Percentiles rank a stretch among this genome's conserved stretches.
Conservation (phyloP, 352 stramenopile genomes). For the Globisporangium nagaii region DNA sequence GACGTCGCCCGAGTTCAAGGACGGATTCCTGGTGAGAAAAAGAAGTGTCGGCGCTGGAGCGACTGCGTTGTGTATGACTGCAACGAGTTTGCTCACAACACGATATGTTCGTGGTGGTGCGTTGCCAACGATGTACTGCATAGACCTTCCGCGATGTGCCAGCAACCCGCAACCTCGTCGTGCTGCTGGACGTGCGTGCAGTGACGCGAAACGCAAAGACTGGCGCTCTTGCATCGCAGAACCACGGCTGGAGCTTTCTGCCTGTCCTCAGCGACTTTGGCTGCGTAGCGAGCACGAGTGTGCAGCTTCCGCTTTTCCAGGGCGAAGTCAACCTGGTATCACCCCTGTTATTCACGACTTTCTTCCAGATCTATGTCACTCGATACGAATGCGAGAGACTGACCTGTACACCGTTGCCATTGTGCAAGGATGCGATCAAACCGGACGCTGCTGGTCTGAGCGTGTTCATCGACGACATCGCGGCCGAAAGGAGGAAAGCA, state of each 20-base stretch:
- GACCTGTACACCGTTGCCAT: no score
- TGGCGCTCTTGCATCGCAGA: conserved; percentile 31
- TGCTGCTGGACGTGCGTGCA: conserved; percentile 58
- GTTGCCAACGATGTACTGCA: neutral
- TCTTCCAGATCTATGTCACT: neutral
- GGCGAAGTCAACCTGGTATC: conserved; percentile 59
- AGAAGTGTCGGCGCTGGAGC: no score
- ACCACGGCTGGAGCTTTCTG: conserved; percentile 63
- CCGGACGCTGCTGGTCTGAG: conserved; percentile 12
- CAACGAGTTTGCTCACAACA: no score
- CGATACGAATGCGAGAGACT: neutral
- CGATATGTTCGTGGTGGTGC: no score
- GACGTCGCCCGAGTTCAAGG: conserved; percentile 45
- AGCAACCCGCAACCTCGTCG: conserved; percentile 16
- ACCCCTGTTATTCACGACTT: neutral
- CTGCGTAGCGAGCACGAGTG: conserved; percentile 26
- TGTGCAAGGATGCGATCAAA: conserved; percentile 32
- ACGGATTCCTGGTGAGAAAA: conserved; percentile 55
- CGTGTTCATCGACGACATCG: conserved; percentile 32
- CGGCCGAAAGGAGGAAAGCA: conserved; percentile 39
- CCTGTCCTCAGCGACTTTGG: conserved; percentile 34
- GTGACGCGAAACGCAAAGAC: conserved; percentile 41
- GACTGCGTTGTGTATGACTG: conserved; percentile 3
- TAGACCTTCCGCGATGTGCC: conserved; percentile 44
- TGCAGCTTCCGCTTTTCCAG: conserved; percentile 58